Conservation (phyloP, 768 basidiomycete genomes). For the Xerocomus potaroensis region DNA sequence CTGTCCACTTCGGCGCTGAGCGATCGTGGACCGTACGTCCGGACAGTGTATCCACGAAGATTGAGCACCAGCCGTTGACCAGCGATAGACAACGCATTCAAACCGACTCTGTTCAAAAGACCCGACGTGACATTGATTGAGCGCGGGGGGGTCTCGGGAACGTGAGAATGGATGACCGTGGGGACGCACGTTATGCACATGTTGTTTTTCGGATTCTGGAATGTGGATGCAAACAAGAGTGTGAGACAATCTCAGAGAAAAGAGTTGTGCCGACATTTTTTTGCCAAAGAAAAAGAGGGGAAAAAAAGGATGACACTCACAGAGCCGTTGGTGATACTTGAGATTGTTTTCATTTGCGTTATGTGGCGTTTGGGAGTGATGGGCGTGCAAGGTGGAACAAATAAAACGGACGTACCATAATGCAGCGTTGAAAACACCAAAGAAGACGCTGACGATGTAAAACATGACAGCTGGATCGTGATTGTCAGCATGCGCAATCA, state of each 20-base stretch:
- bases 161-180: no score
- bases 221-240: background rate
- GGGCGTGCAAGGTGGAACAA: no score
- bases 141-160: no score
- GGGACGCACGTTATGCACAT: background rate
- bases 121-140: no score
- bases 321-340: background rate
- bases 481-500: no score
- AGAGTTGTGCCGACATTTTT: no score
- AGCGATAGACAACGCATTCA: conserved; percentile 16
- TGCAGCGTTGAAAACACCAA: background rate
- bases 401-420: conserved; percentile 12
- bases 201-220: background rate
- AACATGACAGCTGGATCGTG: conserved; percentile 3
- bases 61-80: conserved; percentile 20
- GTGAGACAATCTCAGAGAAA: no score
- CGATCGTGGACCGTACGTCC: background rate
- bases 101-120: conserved; percentile 10
- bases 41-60: conserved; percentile 10
- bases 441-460: conserved; percentile 1
- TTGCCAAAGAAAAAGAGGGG: no score
- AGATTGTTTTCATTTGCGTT: no score
- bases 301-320: background rate
- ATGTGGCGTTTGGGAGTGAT: background rate
- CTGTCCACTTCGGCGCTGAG: conserved; percentile 17